Base-by-base conservation (phyloP, 805 yeast species). In the Nakazawaea holstii region DNA sequence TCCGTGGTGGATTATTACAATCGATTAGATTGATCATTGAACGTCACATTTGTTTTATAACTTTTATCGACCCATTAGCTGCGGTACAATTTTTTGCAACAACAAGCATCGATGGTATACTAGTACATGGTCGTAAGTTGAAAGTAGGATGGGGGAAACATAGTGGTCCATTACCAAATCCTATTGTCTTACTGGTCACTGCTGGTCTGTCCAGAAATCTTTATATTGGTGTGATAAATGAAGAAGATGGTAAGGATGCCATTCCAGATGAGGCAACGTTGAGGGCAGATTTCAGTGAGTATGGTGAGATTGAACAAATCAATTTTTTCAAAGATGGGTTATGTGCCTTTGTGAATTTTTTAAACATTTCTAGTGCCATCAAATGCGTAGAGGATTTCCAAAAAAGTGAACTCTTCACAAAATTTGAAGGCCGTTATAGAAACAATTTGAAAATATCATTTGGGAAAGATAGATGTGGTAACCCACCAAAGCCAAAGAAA, bases 401-500 rank as follows among this genome's bases (percentile, higher is more conserved):
- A 48, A 58, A 64, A 3, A 57, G 59, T 0, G 59, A 60, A 17
- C 65, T 74, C 35, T 72, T 71, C 45, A 62, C 58, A 13, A 60
- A 66, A 8, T 75, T 72, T 33, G 63, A 67, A 49, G 64, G 71
- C 30, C 73, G 72, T 53, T 86, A 85, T 56, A 56, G 56, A 37
- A 20, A 20, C 24, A 67, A 71, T 4, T 77, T 80, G 55, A 79
- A 80, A 50, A 79, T 86, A 39, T 76, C 79, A 43, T 86, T 74
- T 63, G 95, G 89, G 40, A 83, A 83, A 56, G 95, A 86, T 64
- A 72, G 95, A 59, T 86, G 95, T 67, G 95, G 85, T 2, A 84
- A 84, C 27, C 87, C 77, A 30, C 84, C 80, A 50, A 84, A 77
- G 66, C 57, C 60, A 47, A 73, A 56, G 59, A 67, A 59, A 54